Evolutionary conservation across 495 filamentous ascomycete species (phyloP).

Genomic region (Penicillium waksmanii): DNA sequence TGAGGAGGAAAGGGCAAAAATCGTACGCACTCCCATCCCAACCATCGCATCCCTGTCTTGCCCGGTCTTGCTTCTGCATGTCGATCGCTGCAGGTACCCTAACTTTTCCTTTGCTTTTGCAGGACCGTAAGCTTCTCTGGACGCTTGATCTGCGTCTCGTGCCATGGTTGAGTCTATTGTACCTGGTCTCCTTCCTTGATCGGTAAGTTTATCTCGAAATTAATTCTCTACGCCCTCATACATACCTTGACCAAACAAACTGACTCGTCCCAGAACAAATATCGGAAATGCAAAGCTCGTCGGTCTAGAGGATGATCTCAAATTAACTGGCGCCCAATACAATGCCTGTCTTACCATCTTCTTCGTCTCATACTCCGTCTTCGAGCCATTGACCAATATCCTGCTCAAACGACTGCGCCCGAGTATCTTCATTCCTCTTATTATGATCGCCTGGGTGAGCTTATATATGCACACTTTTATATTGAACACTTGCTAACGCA

Average conservation of each 20-base stretch:
- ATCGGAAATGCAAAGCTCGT: constrained; percentile 90
- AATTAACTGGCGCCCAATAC: constrained; percentile 71
- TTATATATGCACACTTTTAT: too few relatives aligned
- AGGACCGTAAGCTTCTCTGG: constrained; percentile 71
- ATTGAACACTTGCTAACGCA: not conserved
- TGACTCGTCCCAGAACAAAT: constrained; percentile 57
- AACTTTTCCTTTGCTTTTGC: not conserved
- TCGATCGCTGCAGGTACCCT: not conserved
- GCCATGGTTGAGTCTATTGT: constrained; percentile 84
- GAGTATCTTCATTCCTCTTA: constrained; percentile 68
- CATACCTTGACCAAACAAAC: too few relatives aligned
- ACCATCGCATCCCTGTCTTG: not conserved
- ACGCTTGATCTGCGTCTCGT: constrained; percentile 73
- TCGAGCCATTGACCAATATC: constrained; percentile 87
- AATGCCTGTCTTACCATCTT: constrained; percentile 82
- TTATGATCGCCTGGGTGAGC: constrained; percentile 60
- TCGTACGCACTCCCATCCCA: constrained; percentile 48
- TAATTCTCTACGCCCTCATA: too few relatives aligned
- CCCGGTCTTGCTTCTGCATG: not conserved
- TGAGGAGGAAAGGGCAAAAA: constrained; percentile 65
- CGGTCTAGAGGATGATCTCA: constrained; percentile 65
- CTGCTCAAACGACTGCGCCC: constrained; percentile 77
- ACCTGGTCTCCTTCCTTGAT: constrained; percentile 84
- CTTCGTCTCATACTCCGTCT: constrained; percentile 87
- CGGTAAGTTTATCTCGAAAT: constrained; percentile 38